Conservation (phyloP, 1,284 basidiomycete genomes). For the Mycena citricolor region DNA sequence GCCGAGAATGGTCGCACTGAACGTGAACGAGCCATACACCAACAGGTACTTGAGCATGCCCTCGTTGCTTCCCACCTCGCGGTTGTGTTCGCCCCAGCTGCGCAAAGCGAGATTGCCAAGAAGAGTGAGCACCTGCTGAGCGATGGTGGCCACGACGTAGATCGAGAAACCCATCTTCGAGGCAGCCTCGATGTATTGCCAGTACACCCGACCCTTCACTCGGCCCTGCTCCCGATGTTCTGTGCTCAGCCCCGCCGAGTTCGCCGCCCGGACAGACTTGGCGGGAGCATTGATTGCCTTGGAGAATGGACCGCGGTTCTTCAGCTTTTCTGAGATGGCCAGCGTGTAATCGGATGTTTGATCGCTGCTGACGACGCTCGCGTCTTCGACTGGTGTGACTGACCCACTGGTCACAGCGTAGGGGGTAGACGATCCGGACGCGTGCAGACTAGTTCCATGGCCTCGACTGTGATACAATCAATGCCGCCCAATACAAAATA, state of each 20-base stretch:
- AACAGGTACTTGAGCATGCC: constrained; percentile 60
- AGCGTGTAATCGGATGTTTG: constrained; percentile 27
- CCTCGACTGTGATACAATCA: constrained; percentile 33
- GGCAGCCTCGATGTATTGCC: constrained; percentile 78
- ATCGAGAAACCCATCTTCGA: constrained; percentile 69
- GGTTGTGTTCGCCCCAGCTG: constrained; percentile 81
- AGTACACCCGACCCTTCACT: constrained; percentile 79
- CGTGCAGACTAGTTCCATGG: constrained; percentile 44
- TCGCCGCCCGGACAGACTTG: constrained; percentile 37
- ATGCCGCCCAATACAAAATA: not conserved
- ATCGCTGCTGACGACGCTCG: constrained; percentile 27
- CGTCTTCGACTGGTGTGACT: constrained; percentile 39
- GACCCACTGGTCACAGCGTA: constrained; percentile 42
- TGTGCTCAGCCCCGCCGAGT: constrained; percentile 54
- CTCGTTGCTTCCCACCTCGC: constrained; percentile 54
- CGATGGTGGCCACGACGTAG: constrained; percentile 61
- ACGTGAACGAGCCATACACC: constrained; percentile 62
- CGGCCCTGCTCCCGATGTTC: constrained; percentile 84
- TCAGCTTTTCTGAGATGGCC: constrained; percentile 46
- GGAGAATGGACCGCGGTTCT: constrained; percentile 47
- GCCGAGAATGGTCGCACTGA: constrained; percentile 51
- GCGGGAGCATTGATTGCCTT: constrained; percentile 46
- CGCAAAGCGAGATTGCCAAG: constrained; percentile 72
- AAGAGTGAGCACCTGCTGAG: constrained; percentile 56
- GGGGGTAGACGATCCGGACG: constrained; percentile 60